Evolutionary conservation across 2,329 filamentous ascomycete species (phyloP).

Genomic region (Aspergillus sp.): DNA sequence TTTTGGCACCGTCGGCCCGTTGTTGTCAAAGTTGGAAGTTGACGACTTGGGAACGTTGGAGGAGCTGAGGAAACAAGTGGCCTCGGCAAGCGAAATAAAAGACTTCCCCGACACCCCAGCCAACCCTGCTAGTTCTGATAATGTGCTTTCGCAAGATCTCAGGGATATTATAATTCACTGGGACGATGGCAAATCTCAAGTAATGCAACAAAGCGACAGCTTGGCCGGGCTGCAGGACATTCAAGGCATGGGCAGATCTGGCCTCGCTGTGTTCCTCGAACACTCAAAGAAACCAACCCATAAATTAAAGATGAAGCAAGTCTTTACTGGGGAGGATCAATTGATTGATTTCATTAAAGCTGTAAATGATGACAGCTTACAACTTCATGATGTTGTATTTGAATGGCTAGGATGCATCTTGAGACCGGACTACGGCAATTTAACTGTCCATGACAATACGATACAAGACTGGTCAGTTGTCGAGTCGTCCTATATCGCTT

Average conservation of each 20-base stretch:
- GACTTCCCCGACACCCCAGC: conserved; percentile 18
- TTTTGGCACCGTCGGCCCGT: conserved; percentile 53
- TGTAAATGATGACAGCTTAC: conserved; percentile 50
- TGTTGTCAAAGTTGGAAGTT: conserved; percentile 54
- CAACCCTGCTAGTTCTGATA: conserved; percentile 20
- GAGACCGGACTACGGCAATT: conserved; percentile 36
- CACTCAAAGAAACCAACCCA: conserved; percentile 51
- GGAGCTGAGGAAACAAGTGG: conserved; percentile 33
- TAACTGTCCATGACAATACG: conserved; percentile 5
- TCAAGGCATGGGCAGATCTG: conserved; percentile 47
- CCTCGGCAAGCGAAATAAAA: conserved; percentile 14
- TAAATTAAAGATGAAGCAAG: conserved; percentile 39
- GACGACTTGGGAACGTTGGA: conserved; percentile 46
- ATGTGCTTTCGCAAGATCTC: conserved; percentile 44
- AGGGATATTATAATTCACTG: conserved; percentile 44
- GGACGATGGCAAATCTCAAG: conserved; percentile 46
- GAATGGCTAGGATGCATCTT: conserved; percentile 56
- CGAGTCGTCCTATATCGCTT: conserved; percentile 53
- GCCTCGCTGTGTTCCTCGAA: conserved; percentile 57
- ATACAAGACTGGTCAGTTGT: conserved; percentile 17
- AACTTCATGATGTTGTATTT: conserved; percentile 54
- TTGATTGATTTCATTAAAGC: conserved; percentile 42
- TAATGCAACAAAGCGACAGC: conserved; percentile 50
- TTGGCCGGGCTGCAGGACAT: conserved; percentile 50
- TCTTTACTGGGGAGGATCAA: conserved; percentile 40